Conservation (phyloP, 345 rosid genomes). For the Hibiscus tridactylites region DNA sequence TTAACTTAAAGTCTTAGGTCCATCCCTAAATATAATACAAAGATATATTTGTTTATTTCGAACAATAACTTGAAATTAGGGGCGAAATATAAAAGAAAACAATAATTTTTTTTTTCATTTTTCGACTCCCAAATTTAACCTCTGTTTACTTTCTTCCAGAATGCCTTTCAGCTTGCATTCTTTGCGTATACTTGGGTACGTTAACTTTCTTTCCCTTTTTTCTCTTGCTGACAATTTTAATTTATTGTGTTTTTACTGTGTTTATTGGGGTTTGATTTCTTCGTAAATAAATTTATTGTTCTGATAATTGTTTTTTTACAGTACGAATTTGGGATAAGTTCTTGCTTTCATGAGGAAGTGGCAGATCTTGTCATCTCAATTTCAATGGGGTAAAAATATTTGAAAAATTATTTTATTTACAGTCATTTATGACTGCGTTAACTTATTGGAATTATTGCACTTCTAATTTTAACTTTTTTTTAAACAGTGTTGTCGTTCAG, state of each 20-base stretch:
- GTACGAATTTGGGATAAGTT: slow-evolving; percentile 42
- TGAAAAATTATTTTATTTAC: neutral
- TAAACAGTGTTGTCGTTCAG: slow-evolving; percentile 62
- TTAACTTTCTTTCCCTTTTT: neutral
- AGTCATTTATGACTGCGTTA: neutral
- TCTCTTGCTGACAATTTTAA: neutral
- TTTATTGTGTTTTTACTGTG: neutral
- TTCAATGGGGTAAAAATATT: slow-evolving; percentile 64
- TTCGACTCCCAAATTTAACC: neutral
- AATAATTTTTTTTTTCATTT: neutral
- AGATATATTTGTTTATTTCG: too few relatives aligned
- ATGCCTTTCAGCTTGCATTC: slow-evolving; percentile 89
- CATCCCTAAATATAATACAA: too few relatives aligned
- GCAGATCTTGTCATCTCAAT: slow-evolving; percentile 59
- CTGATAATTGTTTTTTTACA: slow-evolving; percentile 17
- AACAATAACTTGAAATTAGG: too few relatives aligned
- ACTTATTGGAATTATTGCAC: neutral
- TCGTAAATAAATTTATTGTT: neutral
- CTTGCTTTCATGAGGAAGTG: slow-evolving; percentile 52
- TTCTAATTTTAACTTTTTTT: neutral
- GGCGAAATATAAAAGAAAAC: too few relatives aligned
- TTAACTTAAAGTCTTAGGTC: too few relatives aligned
- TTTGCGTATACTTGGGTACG: slow-evolving; percentile 70
- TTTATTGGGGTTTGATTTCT: neutral
- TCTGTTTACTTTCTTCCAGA: slow-evolving; percentile 33